These are phyloP conservation scores for Dactylellina parvicollis DNA, from an alignment of 2,329 filamentous ascomycete genomes.

Conservation along the genomic window DNA sequence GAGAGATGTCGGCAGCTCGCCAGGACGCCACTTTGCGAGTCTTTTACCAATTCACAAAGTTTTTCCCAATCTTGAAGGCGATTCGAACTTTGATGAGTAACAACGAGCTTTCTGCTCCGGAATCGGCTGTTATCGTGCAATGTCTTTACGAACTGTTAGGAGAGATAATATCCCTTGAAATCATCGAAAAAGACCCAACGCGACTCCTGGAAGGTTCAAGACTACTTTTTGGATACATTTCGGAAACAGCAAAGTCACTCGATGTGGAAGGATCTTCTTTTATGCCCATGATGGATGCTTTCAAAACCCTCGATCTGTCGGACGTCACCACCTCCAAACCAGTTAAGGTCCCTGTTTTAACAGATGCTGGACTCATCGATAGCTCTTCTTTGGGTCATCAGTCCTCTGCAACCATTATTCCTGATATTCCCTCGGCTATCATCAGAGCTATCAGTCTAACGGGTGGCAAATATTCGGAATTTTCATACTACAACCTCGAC, in stretches of 20 bases:
- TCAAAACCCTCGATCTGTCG: slow-evolving; percentile 58
- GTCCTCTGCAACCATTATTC: background rate
- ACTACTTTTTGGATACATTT: slow-evolving; percentile 60
- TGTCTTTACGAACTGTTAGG: slow-evolving; percentile 11
- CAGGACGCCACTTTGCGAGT: slow-evolving; percentile 1
- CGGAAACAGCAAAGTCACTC: slow-evolving; percentile 59
- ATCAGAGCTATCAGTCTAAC: background rate
- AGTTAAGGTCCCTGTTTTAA: slow-evolving; percentile 57
- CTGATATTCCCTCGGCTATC: background rate
- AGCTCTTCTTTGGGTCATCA: slow-evolving; percentile 1
- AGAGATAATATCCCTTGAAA: slow-evolving; percentile 54
- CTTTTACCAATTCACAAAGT: slow-evolving; percentile 3
- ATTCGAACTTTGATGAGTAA: slow-evolving; percentile 6
- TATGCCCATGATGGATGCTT: slow-evolving; percentile 57
- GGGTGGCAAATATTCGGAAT: slow-evolving; percentile 12
- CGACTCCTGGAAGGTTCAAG: slow-evolving; percentile 60
- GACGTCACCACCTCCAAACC: slow-evolving; percentile 59
- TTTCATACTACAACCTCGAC: slow-evolving; percentile 11
- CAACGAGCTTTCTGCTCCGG: background rate
- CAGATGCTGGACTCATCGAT: slow-evolving; percentile 58
- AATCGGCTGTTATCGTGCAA: background rate
- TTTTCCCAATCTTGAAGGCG: slow-evolving; percentile 6
- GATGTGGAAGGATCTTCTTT: slow-evolving; percentile 29
- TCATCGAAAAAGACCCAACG: slow-evolving; percentile 57
- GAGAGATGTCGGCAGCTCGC: background rate